A percentile compares a stretch with the other conserved stretches of the same genome.
Evolutionary conservation across 495 filamentous ascomycete genomes (phyloP).

Genomic region (Penicillium pulvis): DNA sequence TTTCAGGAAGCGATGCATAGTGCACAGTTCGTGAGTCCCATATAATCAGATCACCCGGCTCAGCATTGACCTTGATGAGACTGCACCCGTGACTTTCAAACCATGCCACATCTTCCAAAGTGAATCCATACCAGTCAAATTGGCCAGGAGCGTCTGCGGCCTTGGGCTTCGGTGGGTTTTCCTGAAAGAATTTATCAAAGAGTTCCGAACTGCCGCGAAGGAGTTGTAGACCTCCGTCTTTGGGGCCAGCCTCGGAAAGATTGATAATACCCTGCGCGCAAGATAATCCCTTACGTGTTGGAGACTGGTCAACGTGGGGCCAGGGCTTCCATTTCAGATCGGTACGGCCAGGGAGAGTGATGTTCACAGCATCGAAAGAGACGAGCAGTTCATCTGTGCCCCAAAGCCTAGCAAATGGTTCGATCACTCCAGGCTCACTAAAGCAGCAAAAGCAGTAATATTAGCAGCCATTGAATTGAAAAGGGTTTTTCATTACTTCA

Average conservation of each 20-base stretch:
- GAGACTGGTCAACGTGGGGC: constrained; percentile 34
- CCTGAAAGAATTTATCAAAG: constrained; percentile 7
- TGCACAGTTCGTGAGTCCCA: constrained; percentile 38
- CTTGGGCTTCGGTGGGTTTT: neutral
- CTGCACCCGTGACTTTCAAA: constrained; percentile 13
- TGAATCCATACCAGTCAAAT: constrained; percentile 2
- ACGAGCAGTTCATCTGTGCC: constrained; percentile 36
- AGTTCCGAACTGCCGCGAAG: neutral
- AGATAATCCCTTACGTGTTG: constrained; percentile 24
- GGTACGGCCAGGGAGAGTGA: constrained; percentile 18
- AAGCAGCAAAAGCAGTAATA: neutral
- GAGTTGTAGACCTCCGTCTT: constrained; percentile 29
- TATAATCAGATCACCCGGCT: constrained; percentile 36
- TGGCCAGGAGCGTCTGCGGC: neutral
- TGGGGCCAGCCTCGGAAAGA: constrained; percentile 20
- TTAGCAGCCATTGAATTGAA: neutral
- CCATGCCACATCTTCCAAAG: constrained; percentile 1
- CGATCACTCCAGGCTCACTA: constrained; percentile 9
- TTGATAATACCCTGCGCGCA: constrained; percentile 43
- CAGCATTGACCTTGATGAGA: constrained; percentile 30
- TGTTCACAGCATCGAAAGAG: constrained; percentile 29
- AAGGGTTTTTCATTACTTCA: neutral
- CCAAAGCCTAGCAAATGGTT: constrained; percentile 27
- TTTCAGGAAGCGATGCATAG: constrained; percentile 16
- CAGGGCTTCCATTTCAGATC: constrained; percentile 28